phyloP scores from a whole-genome alignment of 2,329 filamentous ascomycete genomes.

The Mycogone perniciosa region DNA sequence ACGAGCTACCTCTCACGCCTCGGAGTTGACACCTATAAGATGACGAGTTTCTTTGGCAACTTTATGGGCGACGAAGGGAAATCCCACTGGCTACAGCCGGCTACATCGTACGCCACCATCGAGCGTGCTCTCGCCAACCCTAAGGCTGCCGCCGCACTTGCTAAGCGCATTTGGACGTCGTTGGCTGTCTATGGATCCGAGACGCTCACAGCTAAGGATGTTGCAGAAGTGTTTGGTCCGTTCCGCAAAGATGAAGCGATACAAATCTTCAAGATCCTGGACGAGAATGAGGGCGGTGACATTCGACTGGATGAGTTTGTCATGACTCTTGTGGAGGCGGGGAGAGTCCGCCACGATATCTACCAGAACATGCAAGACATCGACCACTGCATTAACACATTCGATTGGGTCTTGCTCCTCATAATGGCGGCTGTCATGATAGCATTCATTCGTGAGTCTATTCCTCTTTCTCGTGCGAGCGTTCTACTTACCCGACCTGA shows the following conservation, averaged over 20 bases:
- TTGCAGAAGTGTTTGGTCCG: too few species aligned
- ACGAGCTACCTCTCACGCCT: conserved; percentile 3
- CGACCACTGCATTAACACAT: conserved; percentile 25
- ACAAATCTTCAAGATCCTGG: not conserved
- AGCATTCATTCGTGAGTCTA: conserved; percentile 19
- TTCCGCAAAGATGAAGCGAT: not conserved
- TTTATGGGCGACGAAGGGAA: not conserved
- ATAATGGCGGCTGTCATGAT: conserved; percentile 20
- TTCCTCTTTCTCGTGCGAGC: not conserved
- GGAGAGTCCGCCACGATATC: conserved; percentile 21
- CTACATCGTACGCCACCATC: conserved; percentile 20
- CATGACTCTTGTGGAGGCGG: conserved; percentile 22
- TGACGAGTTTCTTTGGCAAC: not conserved
- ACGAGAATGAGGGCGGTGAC: conserved; percentile 20
- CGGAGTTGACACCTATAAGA: not conserved
- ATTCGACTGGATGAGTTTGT: conserved; percentile 25
- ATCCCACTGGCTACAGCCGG: conserved; percentile 10
- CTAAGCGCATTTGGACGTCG: conserved; percentile 24
- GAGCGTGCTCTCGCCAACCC: conserved; percentile 23
- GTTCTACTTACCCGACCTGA: too few species aligned
- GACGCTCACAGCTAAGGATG: too few species aligned
- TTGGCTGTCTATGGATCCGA: conserved; percentile 12
- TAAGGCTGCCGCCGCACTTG: conserved; percentile 21
- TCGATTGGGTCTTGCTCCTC: conserved; percentile 23
- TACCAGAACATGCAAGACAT: conserved; percentile 22